A percentile compares a stretch with the other conserved stretches of the same genome.
Conservation (phyloP, 2,329 filamentous ascomycete genomes). For the Didymella segeticola region DNA sequence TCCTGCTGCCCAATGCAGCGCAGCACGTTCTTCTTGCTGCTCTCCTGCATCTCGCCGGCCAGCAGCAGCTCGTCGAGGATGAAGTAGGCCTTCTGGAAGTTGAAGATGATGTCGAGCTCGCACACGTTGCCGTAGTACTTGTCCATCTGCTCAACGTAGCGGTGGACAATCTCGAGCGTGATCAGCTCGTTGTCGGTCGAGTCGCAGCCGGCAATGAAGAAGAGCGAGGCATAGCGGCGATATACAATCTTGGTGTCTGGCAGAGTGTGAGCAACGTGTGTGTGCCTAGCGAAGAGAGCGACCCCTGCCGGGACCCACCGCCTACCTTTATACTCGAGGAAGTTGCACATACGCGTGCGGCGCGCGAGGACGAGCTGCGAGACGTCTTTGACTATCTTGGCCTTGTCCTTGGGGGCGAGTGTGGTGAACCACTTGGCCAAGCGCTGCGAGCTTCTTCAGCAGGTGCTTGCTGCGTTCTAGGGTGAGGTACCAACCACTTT, state of each 20-base stretch:
- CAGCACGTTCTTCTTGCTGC: constrained; percentile 98
- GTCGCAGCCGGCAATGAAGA: constrained; percentile 97
- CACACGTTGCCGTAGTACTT: constrained; percentile 99
- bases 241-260: constrained; percentile 98
- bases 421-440: constrained; percentile 99
- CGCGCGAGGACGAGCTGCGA: constrained; percentile 95
- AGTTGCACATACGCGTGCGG: constrained; percentile 99
- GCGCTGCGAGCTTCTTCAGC: constrained; percentile 66
- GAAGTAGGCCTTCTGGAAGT: constrained; percentile 99
- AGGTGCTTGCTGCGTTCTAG: constrained; percentile 32
- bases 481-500: constrained; percentile 81
- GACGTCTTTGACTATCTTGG: constrained; percentile 99
- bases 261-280: constrained; percentile 34
- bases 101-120: constrained; percentile 99
- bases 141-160: constrained; percentile 99
- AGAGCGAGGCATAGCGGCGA: constrained; percentile 96
- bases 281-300: constrained; percentile 31
- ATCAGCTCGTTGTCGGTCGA: constrained; percentile 99
- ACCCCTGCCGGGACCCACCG: constrained; percentile 24
- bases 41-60: constrained; percentile 97
- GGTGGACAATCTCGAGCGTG: constrained; percentile 97
- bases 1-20: constrained; percentile 97
- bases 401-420: constrained; percentile 95
- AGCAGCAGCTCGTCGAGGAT: constrained; percentile 96
- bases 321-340: constrained; percentile 96